A percentile compares a stretch with the other conserved stretches of the same genome.
phyloP scores from a whole-genome alignment of 768 basidiomycete species.

The Lentinula edodes region DNA sequence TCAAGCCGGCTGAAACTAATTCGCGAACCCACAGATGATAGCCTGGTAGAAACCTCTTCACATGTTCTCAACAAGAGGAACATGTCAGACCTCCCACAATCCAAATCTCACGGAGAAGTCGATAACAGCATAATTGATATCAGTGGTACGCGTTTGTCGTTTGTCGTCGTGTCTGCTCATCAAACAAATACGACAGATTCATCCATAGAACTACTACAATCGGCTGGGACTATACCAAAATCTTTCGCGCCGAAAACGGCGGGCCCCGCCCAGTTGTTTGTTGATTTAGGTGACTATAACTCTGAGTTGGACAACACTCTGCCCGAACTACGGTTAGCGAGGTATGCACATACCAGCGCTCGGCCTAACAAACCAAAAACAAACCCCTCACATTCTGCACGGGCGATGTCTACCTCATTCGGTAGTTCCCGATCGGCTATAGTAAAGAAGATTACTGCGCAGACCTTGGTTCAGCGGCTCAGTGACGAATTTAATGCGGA shows the following conservation, averaged over 20 bases:
- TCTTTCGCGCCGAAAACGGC: background rate
- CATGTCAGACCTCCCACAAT: no score
- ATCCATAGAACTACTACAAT: background rate
- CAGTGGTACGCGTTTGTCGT: constrained; percentile 1
- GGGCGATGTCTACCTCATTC: background rate
- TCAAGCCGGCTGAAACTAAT: background rate
- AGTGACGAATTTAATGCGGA: constrained; percentile 34
- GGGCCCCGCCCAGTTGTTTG: background rate
- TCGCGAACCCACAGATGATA: background rate
- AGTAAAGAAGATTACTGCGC: background rate
- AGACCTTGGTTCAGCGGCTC: background rate
- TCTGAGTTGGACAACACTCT: constrained; percentile 2
- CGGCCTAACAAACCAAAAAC: background rate
- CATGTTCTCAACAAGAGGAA: background rate
- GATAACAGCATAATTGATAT: constrained; percentile 4
- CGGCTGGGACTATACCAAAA: background rate
- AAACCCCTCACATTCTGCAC: background rate
- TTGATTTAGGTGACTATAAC: constrained; percentile 3
- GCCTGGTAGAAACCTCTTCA: background rate
- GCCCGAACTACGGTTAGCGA: background rate
- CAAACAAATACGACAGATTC: background rate
- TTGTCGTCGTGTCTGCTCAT: background rate
- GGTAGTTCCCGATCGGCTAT: background rate
- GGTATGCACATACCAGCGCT: background rate
- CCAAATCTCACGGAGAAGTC: background rate